phyloP scores from a whole-genome alignment of 73 alveolate species.

The Paramecium tetraurelia region DNA sequence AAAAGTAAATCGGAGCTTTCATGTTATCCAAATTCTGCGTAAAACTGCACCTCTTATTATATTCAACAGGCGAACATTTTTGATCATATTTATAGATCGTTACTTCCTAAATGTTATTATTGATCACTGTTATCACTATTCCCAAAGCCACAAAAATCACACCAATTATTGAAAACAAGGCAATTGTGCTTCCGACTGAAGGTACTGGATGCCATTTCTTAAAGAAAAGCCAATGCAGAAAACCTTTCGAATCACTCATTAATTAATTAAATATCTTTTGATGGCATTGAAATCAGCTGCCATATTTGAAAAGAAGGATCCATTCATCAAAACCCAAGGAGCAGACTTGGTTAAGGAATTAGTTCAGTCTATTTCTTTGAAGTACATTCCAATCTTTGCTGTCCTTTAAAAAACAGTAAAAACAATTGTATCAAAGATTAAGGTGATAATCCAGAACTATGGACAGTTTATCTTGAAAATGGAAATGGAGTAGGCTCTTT shows the following conservation, averaged over 20 bases:
- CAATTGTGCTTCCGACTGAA: conserved; percentile 50
- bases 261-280: background rate
- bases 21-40: conserved; percentile 61
- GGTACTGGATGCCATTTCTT: conserved; percentile 66
- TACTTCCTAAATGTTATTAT: conserved; percentile 64
- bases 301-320: conserved; percentile 70
- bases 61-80: conserved; percentile 42
- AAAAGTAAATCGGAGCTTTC: conserved; percentile 73
- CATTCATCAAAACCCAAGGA: conserved; percentile 67
- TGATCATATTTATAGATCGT: conserved; percentile 68
- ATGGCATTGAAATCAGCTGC: conserved; percentile 69
- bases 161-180: conserved; percentile 63
- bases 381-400: too few relatives aligned
- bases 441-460: too few relatives aligned
- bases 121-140: conserved; percentile 63
- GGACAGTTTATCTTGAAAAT: conserved; percentile 61
- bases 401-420: too few relatives aligned
- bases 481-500: conserved; percentile 39
- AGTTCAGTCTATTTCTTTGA: conserved; percentile 76
- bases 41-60: conserved; percentile 34
- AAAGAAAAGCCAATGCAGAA: conserved; percentile 56
- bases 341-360: conserved; percentile 68
- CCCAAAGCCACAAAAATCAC: conserved; percentile 74
- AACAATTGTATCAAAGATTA: too few relatives aligned
- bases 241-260: conserved; percentile 46